Evolutionary conservation across 768 basidiomycete species (phyloP), one percentile per base, ranked within the genome.

Genomic region (Naganishia antarctica): DNA sequence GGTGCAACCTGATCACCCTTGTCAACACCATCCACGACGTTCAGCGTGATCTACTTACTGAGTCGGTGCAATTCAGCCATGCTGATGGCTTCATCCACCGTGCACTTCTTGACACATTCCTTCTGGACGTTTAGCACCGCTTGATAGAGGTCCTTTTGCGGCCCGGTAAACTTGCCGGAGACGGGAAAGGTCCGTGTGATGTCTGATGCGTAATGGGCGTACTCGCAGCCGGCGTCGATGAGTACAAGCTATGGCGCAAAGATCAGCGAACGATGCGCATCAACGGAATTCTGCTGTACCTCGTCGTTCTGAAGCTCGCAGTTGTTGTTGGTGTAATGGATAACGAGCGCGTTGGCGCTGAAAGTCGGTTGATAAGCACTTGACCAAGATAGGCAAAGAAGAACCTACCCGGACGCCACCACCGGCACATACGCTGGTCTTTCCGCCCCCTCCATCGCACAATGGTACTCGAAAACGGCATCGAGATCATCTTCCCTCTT

Each of bases 391-490:
- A n/a, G 18, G 4, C n/a, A 4, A 21, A 29, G 5, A 4, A 2
- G 18, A 26, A 68, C 64, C 66, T 76, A 89, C 89, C 96, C 96
- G 1, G 91, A 92, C 5, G 91, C 94, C 34, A 97, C 90, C 5
- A 99, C 96, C 13, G 96, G 96, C 1, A 99, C 93, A 74, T 99
- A 99, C n/a, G 96, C 93, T 50, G 86, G 84, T 43, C 93, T 83
- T 71, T 91, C 87, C 13, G 90, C 83, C 23, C 96, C 96, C 16
- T 80, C 80, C 45, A 90, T 80, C 3, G 85, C 82, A 71, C 91
- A 93, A 0, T 87, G 70, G 72, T 96, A 96, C 77, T 94, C 89
- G 73, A 98, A 97, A 73, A 91, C 89, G 4, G 93, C 88, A 0
- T 83, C 86, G 8, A 89, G 77, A 18, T 81, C 45, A n/a, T 29